Base-by-base conservation (phyloP, 2,329 filamentous ascomycete genomes). In the Salinomyces thailandicus region DNA sequence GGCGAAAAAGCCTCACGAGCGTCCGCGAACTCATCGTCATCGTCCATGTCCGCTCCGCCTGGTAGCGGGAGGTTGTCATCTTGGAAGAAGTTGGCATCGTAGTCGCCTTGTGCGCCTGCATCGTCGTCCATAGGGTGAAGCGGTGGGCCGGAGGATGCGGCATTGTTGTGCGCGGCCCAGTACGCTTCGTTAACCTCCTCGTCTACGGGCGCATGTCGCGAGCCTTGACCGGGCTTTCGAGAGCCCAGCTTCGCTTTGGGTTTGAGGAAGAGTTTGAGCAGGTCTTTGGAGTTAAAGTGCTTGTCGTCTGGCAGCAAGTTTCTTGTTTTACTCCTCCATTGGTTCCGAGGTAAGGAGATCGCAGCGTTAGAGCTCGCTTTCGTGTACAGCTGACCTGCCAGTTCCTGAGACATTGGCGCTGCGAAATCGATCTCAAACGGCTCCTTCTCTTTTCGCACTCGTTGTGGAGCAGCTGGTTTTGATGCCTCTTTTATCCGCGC, bases 301-400 rank as follows among this genome's bases (percentile, higher is more conserved):
- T 95, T 95, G 63, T 98, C 91, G 54, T 98, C 91, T 2, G 93
- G 89, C 4, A 98, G 75, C 3, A 98, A 72, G 56, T 98, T 94
- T 33, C 85, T 76, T 1, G 82, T 86, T 61, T 93, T 94, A 26
- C 85, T 91, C 59, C 85, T 91, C 85, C 89, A 93, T 60, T 96
- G 86, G 48, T 87, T 85, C 66, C 93, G 95, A 13, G 89, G 82
- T 48, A 98, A 60, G 31, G 78, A 85, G 48, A 96, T 93, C 26
- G 77, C 73, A 3, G 82, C 74, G 56, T 86, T 93, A 35, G 79
- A 85, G 13, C 79, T 72, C 5, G 89, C 85, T 40, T 80, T 78
- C 0, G 81, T 91, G 60, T 89, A 87, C 20, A 96, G 76, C 13
- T 77, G 63, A 47, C 93, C 84, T 4, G 81, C 80, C 17, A 86